Evolutionary conservation across 2,329 filamentous ascomycete species (phyloP).

Genomic region (Aureobasidium subglaciale): DNA sequence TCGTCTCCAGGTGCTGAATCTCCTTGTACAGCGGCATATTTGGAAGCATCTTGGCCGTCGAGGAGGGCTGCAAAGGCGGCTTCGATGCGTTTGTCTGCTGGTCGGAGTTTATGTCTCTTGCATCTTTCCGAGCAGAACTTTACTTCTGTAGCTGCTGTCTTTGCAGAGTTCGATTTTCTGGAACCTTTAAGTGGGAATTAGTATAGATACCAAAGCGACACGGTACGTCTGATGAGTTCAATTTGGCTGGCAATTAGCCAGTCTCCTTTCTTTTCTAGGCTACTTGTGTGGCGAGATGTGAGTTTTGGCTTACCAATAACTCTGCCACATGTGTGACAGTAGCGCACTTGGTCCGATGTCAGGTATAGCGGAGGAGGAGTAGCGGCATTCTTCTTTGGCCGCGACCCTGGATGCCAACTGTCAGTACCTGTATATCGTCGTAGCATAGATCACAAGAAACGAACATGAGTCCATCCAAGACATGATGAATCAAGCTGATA

Average conservation of each 20-base stretch:
- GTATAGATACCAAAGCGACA: too few relatives aligned
- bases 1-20: not conserved
- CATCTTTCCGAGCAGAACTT: constrained; percentile 56
- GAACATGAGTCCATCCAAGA: constrained; percentile 16
- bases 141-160: constrained; percentile 26
- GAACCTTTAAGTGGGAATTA: constrained; percentile 20
- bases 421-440: not conserved
- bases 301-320: constrained; percentile 38
- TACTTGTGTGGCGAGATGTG: too few relatives aligned
- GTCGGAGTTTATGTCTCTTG: constrained; percentile 44
- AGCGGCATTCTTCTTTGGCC: constrained; percentile 34
- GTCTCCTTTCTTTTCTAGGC: too few relatives aligned
- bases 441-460: not conserved
- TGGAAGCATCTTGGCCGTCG: constrained; percentile 23
- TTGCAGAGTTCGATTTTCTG: constrained; percentile 26
- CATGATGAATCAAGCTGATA: constrained; percentile 12
- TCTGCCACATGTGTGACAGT: constrained; percentile 52
- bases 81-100: constrained; percentile 47
- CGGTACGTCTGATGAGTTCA: too few relatives aligned
- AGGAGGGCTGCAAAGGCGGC: constrained; percentile 39
- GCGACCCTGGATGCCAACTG: constrained; percentile 26
- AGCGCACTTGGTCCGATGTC: constrained; percentile 41
- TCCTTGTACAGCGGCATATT: not conserved
- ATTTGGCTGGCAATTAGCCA: too few relatives aligned
- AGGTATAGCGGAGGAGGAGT: constrained; percentile 51